Evolutionary conservation across 2,329 filamentous ascomycete species (phyloP).

Genomic region (Anisogramma anomala): DNA sequence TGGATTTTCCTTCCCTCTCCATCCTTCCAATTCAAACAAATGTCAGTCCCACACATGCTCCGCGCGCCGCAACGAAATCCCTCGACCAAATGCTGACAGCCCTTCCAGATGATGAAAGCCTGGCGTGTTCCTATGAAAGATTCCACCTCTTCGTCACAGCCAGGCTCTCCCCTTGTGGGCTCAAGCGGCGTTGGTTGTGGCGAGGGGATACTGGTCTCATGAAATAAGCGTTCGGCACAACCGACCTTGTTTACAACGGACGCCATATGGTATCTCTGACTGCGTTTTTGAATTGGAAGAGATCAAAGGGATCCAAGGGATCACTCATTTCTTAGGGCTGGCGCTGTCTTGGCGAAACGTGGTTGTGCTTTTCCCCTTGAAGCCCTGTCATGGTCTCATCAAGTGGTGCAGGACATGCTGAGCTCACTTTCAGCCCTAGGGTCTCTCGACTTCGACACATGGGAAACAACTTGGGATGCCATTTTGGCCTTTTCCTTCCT

Average conservation of each 20-base stretch:
- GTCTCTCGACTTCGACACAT: not conserved
- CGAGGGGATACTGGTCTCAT: constrained; percentile 56
- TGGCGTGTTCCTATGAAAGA: constrained; percentile 83
- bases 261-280: constrained; percentile 99
- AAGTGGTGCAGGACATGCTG: too few relatives aligned
- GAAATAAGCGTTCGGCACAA: constrained; percentile 99
- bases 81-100: constrained; percentile 22
- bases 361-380: too few relatives aligned
- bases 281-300: constrained; percentile 23
- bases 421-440: not conserved
- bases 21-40: constrained; percentile 98
- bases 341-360: too few relatives aligned
- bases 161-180: constrained; percentile 81
- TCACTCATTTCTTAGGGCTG: too few relatives aligned
- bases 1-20: constrained; percentile 44
- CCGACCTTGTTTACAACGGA: constrained; percentile 89
- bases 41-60: constrained; percentile 47
- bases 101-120: constrained; percentile 94
- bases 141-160: constrained; percentile 51
- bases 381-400: too few relatives aligned
- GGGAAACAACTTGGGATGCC: not conserved
- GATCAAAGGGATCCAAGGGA: too few relatives aligned
- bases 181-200: constrained; percentile 72
- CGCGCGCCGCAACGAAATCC: not conserved
- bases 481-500: too few relatives aligned